These are phyloP conservation scores for Myxozyma nipponensis DNA, from an alignment of 805 yeast species.

Conservation along the genomic window DNA sequence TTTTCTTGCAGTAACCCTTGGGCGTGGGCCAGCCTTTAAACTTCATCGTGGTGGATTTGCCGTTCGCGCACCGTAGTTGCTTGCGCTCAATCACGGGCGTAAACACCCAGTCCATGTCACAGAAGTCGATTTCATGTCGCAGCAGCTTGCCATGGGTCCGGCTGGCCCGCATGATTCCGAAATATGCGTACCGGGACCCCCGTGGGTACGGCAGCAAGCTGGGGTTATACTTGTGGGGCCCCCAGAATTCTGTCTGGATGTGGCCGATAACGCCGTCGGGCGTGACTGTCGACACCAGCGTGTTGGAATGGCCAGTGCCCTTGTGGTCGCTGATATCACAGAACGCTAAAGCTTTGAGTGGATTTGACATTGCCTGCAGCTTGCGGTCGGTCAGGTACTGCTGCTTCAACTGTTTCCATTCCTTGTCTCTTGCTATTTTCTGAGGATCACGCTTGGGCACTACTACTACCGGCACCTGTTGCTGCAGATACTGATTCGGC, in stretches of 20 bases:
- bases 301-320: neutral
- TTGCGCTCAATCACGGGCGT: conserved; percentile 2
- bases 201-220: conserved; percentile 18
- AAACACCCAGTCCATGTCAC: conserved; percentile 21
- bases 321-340: neutral
- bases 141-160: conserved; percentile 1
- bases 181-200: conserved; percentile 15
- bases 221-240: conserved; percentile 7
- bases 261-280: neutral
- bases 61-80: conserved; percentile 9
- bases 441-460: too few species aligned
- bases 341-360: conserved; percentile 6
- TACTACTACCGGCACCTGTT: too few species aligned
- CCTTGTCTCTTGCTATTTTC: neutral
- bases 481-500: too few species aligned
- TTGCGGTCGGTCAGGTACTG: conserved; percentile 2
- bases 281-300: neutral
- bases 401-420: conserved; percentile 1
- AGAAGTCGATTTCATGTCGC: conserved; percentile 11
- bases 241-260: neutral
- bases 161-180: conserved; percentile 13
- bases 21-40: conserved; percentile 6
- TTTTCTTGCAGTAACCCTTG: conserved; percentile 6
- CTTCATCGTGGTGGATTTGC: conserved; percentile 1
- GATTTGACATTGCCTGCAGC: neutral